phyloP scores from a whole-genome alignment of 2,329 filamentous ascomycete genomes.

The Hymenotorrendiella dingleyae region DNA sequence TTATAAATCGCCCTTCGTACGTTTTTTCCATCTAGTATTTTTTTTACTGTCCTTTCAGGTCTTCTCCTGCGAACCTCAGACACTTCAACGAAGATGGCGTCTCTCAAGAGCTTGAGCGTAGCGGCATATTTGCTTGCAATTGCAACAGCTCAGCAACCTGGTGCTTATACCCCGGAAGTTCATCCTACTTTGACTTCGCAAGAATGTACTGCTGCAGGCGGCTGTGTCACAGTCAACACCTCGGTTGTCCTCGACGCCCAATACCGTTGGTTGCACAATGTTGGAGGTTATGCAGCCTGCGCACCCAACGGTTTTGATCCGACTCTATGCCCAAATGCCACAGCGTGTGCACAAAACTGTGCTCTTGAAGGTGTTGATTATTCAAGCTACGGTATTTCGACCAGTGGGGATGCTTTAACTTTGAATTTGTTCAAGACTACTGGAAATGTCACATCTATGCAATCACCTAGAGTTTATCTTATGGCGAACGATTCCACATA shows the following conservation, averaged over 20 bases:
- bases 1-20: too few relatives aligned
- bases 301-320: constrained; percentile 34
- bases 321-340: constrained; percentile 43
- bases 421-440: constrained; percentile 26
- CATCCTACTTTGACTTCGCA: too few relatives aligned
- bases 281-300: too few relatives aligned
- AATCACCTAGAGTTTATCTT: constrained; percentile 40
- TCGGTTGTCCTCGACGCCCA: constrained; percentile 45
- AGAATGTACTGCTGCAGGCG: too few relatives aligned
- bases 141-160: too few relatives aligned
- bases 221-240: constrained; percentile 42
- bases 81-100: too few relatives aligned
- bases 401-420: constrained; percentile 32
- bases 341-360: constrained; percentile 48
- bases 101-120: too few relatives aligned
- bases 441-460: constrained; percentile 29
- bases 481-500: constrained; percentile 47
- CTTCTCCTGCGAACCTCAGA: too few relatives aligned
- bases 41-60: too few relatives aligned
- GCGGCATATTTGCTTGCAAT: too few relatives aligned
- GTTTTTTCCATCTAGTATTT: too few relatives aligned
- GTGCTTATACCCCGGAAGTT: too few relatives aligned
- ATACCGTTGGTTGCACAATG: constrained; percentile 40
- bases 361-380: constrained; percentile 49
- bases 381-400: constrained; percentile 35